Conservation (phyloP, 2,329 filamentous ascomycete genomes). For the Sclerotinia spermophila region DNA sequence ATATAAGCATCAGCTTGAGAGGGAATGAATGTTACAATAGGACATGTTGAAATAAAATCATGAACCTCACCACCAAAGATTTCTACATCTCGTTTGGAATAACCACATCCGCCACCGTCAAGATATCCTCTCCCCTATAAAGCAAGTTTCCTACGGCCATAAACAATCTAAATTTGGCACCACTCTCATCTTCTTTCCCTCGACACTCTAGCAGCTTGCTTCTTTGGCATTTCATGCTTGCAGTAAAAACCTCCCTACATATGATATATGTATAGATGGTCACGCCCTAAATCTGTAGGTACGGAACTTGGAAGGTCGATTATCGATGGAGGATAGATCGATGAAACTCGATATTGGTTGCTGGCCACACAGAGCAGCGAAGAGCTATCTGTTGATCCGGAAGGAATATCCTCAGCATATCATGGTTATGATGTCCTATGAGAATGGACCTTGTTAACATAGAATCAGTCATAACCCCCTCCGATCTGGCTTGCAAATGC, state of each 20-base stretch:
- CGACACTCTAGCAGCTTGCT: constrained; percentile 6
- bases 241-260: constrained; percentile 11
- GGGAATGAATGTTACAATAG: neutral
- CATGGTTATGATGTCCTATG: constrained; percentile 12
- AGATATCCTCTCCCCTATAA: constrained; percentile 5
- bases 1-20: neutral
- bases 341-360: constrained; percentile 20
- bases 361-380: constrained; percentile 14
- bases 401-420: constrained; percentile 13
- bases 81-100: neutral
- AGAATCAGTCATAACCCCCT: constrained; percentile 39
- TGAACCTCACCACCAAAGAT: constrained; percentile 6
- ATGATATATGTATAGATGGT: constrained; percentile 9
- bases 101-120: neutral
- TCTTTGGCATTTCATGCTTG: constrained; percentile 7
- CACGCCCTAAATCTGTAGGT: neutral
- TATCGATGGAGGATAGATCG: constrained; percentile 19
- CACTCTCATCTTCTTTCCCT: constrained; percentile 11
- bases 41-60: neutral
- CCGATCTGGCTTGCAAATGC: constrained; percentile 95
- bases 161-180: constrained; percentile 16
- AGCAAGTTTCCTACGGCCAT: constrained; percentile 12
- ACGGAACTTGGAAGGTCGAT: constrained; percentile 7
- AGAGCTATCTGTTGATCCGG: constrained; percentile 20
- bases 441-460: constrained; percentile 10